Evolutionary conservation across 768 basidiomycete genomes (phyloP).

Genomic region (Tremella fuciformis): DNA sequence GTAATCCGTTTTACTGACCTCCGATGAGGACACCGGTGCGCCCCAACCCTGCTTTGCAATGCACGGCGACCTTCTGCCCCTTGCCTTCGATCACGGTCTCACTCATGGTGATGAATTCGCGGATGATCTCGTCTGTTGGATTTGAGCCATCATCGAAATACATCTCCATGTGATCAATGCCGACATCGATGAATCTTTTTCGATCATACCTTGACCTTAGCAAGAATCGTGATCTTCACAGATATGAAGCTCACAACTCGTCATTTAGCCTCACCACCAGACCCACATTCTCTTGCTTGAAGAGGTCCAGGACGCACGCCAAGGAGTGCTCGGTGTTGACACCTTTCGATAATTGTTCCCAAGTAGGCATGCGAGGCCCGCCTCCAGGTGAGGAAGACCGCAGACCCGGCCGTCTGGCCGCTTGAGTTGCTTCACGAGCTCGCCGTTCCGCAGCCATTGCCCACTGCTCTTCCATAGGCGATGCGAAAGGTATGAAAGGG

Average conservation of each 20-base stretch:
- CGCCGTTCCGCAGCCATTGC: conserved; percentile 14
- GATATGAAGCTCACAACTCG: conserved; percentile 71
- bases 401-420: background rate
- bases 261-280: conserved; percentile 92
- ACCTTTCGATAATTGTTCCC: conserved; percentile 60
- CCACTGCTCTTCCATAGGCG: conserved; percentile 72
- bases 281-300: conserved; percentile 79
- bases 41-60: conserved; percentile 78
- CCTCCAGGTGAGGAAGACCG: background rate
- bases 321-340: conserved; percentile 60
- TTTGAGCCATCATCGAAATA: conserved; percentile 99
- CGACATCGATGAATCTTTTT: conserved; percentile 27
- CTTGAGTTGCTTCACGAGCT: conserved; percentile 56
- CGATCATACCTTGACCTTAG: conserved; percentile 51
- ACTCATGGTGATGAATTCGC: conserved; percentile 81
- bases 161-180: conserved; percentile 55
- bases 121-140: conserved; percentile 90
- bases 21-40: conserved; percentile 95
- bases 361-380: background rate
- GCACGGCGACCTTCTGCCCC: conserved; percentile 82
- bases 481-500: conserved; percentile 74
- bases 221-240: background rate
- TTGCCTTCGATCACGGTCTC: conserved; percentile 67
- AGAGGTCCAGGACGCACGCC: conserved; percentile 88
- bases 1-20: conserved; percentile 32